Evolutionary conservation across 345 rosid species (phyloP), one percentile per base, ranked within the genome.

Genomic region (Eucalyptus cloeziana): DNA sequence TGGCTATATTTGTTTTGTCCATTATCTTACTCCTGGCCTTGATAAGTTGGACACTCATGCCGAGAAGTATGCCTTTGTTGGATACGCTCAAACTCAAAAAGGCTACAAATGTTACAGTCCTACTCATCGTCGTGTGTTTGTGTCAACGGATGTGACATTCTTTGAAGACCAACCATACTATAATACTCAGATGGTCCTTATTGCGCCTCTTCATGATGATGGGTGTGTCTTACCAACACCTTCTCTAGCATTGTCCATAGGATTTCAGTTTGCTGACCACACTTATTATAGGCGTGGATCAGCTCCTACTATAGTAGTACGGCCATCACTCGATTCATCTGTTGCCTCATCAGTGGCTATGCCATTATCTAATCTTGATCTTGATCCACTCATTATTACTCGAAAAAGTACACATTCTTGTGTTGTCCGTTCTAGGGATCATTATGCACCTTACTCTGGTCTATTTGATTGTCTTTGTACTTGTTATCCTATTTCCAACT

Each of bases 381-480:
- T 24, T 58, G 3, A 58, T 24, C 2, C 2, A 4, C n/a, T 25
- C 7, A 58, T 58, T 58, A 24, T 10, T 58, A 58, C 64, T 24
- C 6, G 10, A 1, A 58, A 25, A 58, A 11, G 7, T 10, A 58
- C 6, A 25, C n/a, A 2, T 25, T 58, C 3, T 58, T 24, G n/a
- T 10, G 13, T 58, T 24, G n/a, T n/a, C 12, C 6, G 6, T 56
- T 11, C 6, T 24, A 5, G 4, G 5, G n/a, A 58, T 58, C n/a
- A 10, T 58, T 58, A 24, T 1, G n/a, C 64, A 24, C 64, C 62
- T 58, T 58, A 24, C 27, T 58, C 7, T 10, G 0, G n/a, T 58
- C 13, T 58, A 0, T 9, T n/a, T 24, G 1, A 58, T 58, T 58
- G 6, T 58, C 6, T 58, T 8, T 0, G 0, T 58, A 58, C n/a